Percentiles rank a stretch among this genome's conserved stretches.
phyloP scores from a whole-genome alignment of 768 basidiomycete genomes.

The Phallus indusiatus region DNA sequence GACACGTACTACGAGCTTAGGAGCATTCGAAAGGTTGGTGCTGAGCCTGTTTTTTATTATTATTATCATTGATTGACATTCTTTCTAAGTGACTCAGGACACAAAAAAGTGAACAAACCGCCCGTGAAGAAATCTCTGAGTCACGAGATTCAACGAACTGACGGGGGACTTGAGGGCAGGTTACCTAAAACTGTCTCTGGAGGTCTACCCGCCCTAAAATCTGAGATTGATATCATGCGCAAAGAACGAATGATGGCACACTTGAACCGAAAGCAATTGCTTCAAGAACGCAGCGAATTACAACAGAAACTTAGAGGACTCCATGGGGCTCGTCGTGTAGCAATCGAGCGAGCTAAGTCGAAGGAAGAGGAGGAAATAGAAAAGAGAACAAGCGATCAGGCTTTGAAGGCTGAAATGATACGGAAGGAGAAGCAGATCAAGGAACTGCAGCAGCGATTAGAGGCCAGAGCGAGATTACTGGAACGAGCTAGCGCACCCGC shows the following conservation, averaged over 20 bases:
- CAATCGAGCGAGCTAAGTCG: background rate
- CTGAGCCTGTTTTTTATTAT: too few relatives aligned
- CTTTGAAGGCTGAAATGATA: background rate
- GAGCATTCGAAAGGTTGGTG: too few relatives aligned
- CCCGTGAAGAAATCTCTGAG: too few relatives aligned
- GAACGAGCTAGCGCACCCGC: slow-evolving; percentile 5
- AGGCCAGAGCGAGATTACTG: slow-evolving; percentile 1
- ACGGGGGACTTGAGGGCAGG: background rate
- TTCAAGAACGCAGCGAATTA: background rate
- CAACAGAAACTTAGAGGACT: background rate
- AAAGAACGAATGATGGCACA: background rate
- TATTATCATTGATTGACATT: too few relatives aligned
- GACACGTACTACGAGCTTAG: too few relatives aligned
- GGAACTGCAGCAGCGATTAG: background rate
- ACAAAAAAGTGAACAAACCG: too few relatives aligned
- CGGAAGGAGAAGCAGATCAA: background rate
- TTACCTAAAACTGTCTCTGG: background rate
- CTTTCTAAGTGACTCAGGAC: too few relatives aligned
- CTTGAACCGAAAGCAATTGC: background rate
- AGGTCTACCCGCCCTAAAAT: background rate
- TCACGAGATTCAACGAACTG: background rate
- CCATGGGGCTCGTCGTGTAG: background rate
- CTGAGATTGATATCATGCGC: background rate
- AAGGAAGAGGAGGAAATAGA: background rate
- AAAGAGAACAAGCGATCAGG: background rate